Conservation (phyloP, 805 yeast species). For the Ogataea thermomethanolica region DNA sequence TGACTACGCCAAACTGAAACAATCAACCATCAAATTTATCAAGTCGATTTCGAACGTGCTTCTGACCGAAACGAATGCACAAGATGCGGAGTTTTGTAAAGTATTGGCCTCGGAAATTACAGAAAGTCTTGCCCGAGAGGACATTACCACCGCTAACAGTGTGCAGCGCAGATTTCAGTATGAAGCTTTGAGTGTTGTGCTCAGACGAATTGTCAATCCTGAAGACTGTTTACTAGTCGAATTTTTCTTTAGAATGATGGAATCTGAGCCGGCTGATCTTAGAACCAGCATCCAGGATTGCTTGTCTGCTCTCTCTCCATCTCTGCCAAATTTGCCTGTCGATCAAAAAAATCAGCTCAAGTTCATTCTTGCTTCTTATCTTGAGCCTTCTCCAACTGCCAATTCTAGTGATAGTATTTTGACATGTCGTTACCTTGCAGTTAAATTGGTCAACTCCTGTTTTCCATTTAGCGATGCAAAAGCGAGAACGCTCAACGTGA, state of each 20-base stretch:
- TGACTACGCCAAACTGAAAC: slow-evolving; percentile 48
- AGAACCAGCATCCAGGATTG: slow-evolving; percentile 70
- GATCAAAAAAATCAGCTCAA: slow-evolving; percentile 43
- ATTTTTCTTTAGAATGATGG: slow-evolving; percentile 69
- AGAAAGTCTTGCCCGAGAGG: slow-evolving; percentile 39
- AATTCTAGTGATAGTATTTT: slow-evolving; percentile 34
- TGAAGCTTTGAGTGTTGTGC: slow-evolving; percentile 71
- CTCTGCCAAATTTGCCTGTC: slow-evolving; percentile 39
- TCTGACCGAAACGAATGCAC: slow-evolving; percentile 11
- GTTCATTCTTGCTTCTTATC: slow-evolving; percentile 22
- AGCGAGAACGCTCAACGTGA: slow-evolving; percentile 63
- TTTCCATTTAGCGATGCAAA: slow-evolving; percentile 65
- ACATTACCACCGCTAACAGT: slow-evolving; percentile 31
- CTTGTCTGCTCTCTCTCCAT: slow-evolving; percentile 54
- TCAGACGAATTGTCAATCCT: slow-evolving; percentile 43
- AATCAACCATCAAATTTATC: slow-evolving; percentile 58
- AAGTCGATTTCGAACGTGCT: slow-evolving; percentile 48
- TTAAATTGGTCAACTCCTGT: slow-evolving; percentile 60
- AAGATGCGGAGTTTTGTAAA: slow-evolving; percentile 33
- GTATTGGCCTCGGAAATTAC: slow-evolving; percentile 52
- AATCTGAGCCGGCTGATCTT: slow-evolving; percentile 59
- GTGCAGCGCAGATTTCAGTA: slow-evolving; percentile 62
- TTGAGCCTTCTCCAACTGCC: slow-evolving; percentile 23
- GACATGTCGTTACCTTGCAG: slow-evolving; percentile 53
- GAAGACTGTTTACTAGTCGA: slow-evolving; percentile 50